Base-by-base conservation (phyloP, 139 green algal species). In the Nannochloris sp. region DNA sequence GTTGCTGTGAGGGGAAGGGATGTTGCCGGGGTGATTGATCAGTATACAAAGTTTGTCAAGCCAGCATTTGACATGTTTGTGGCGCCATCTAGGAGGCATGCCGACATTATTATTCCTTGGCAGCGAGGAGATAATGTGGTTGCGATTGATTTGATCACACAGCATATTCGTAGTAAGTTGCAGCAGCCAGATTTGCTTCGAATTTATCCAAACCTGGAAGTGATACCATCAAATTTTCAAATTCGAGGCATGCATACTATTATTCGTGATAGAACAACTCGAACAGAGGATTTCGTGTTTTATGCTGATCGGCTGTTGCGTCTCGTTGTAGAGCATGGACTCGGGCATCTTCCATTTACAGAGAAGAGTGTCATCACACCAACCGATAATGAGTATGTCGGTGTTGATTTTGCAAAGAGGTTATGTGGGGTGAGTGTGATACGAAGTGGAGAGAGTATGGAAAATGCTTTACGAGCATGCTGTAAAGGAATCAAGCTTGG, bases 401-500 rank as follows among this genome's bases (percentile, higher is more conserved):
- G 93, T 18, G 91, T 98, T 2, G 86, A 97, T 62, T 98, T 98
- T 85, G 86, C 84, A 14, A 86, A 88, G 44, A 88, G 83, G 51
- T 75, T 98, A 44, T 97, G 93, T 74, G 93, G 92, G 19, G 92
- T 98, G 58, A 87, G 73, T 56, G 87, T 98, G 64, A 97, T 97
- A 63, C 85, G 92, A 57, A 81, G 60, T 54, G 92, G 92, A 19
- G 92, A 98, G 76, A 76, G 72, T 60, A 97, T 98, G 92, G 92
- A 98, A 80, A 93, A 90, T 57, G 92, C 92, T 58, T 78, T 98
- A 72, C 69, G 92, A 6, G 90, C 87, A 53, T 99, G 93, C 81
- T 96, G 90, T 76, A 95, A 97, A 66, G 89, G 91, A 55, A 91
- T 98, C 78, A 96, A 96, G 77, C 92, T 99, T 27, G 93, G 93